A percentile compares a stretch with the other conserved stretches of the same genome.
phyloP scores from a whole-genome alignment of 306 rosid genomes.

The Hippophae tibetana region DNA sequence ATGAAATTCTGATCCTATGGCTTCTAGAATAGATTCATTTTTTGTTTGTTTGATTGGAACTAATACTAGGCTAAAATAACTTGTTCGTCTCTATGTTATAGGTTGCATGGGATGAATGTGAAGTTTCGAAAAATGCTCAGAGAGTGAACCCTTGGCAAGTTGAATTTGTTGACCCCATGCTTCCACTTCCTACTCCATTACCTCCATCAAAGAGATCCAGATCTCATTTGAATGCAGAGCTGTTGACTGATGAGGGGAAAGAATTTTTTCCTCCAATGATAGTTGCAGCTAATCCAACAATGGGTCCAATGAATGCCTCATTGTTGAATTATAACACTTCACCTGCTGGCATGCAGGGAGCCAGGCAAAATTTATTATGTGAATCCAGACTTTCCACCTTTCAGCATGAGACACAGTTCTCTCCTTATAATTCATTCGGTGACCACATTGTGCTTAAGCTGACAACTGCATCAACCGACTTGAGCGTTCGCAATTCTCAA shows the following conservation, averaged over 20 bases:
- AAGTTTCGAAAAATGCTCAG: conserved; percentile 41
- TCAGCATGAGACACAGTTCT: conserved; percentile 19
- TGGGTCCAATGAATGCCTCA: conserved; percentile 33
- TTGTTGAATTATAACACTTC: conserved; percentile 35
- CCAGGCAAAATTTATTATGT: conserved; percentile 69
- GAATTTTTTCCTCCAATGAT: conserved; percentile 26
- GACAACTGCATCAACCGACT: conserved; percentile 39
- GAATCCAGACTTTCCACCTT: conserved; percentile 29
- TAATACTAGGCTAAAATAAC: background rate
- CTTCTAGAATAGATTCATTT: too few species aligned
- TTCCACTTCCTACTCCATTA: conserved; percentile 24
- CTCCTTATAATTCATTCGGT: conserved; percentile 26
- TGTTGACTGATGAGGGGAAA: conserved; percentile 27
- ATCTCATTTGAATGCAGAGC: conserved; percentile 22
- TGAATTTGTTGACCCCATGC: conserved; percentile 26
- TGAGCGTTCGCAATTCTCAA: conserved; percentile 43
- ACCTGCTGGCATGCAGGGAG: conserved; percentile 99
- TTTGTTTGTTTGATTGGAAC: background rate
- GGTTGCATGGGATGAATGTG: conserved; percentile 80
- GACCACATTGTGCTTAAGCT: conserved; percentile 22
- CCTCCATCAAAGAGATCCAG: conserved; percentile 39
- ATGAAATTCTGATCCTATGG: too few species aligned
- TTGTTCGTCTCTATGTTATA: conserved; percentile 19
- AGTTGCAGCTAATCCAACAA: conserved; percentile 32
- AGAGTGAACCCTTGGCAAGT: conserved; percentile 77